These are phyloP conservation scores for Populus davidiana DNA, from an alignment of 345 rosid genomes.

Conservation along the genomic window DNA sequence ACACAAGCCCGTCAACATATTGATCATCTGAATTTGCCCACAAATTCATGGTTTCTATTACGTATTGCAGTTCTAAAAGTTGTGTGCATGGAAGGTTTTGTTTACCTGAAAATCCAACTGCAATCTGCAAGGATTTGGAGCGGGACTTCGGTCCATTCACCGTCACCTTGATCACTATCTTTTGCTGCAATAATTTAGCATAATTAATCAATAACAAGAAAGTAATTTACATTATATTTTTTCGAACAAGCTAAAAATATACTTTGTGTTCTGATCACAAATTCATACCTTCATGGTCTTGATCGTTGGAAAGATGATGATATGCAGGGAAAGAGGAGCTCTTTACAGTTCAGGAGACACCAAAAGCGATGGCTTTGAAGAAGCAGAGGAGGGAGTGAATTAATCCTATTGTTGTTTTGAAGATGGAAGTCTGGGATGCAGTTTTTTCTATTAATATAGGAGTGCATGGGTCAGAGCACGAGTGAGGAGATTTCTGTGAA, in stretches of 20 bases:
- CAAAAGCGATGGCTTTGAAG: too few species aligned
- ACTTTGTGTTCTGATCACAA: neutral
- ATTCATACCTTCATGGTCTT: neutral
- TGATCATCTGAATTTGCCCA: neutral
- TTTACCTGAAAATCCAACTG: conserved; percentile 18
- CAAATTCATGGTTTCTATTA: neutral
- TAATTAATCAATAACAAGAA: neutral
- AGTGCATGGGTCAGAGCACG: too few species aligned
- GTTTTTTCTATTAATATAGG: too few species aligned
- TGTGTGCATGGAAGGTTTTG: neutral
- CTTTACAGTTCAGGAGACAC: too few species aligned
- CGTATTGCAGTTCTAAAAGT: neutral
- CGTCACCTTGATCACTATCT: conserved; percentile 13
- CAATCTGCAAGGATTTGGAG: conserved; percentile 24
- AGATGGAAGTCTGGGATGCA: too few species aligned
- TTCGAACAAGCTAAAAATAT: neutral
- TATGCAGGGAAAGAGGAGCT: too few species aligned
- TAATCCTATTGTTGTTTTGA: too few species aligned
- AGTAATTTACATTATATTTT: neutral
- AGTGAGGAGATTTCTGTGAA: too few species aligned
- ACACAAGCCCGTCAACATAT: too few species aligned
- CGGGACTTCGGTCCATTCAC: conserved; percentile 16
- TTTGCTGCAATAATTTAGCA: conserved; percentile 14
- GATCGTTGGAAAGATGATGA: neutral
- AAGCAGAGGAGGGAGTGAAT: too few species aligned